Evolutionary conservation across 768 basidiomycete species (phyloP).

Genomic region (Podaxis mareebaensis): DNA sequence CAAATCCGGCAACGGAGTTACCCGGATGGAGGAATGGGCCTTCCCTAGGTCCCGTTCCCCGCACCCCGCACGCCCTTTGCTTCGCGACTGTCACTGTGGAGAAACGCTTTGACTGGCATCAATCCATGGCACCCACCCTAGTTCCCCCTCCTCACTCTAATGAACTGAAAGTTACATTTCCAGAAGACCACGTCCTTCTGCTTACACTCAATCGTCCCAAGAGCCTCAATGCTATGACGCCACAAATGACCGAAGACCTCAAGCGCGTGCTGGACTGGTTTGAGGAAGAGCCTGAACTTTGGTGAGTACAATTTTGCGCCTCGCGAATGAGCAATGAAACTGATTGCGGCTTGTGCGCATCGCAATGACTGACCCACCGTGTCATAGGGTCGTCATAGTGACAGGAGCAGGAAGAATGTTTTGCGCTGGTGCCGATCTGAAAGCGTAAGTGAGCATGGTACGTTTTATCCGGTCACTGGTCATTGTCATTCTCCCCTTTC

Average conservation of each 20-base stretch:
- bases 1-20: conserved; percentile 13
- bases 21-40: conserved; percentile 7
- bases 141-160: conserved; percentile 33
- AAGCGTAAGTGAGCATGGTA: conserved; percentile 48
- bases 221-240: conserved; percentile 73
- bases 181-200: conserved; percentile 38
- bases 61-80: conserved; percentile 1
- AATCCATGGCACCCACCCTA: conserved; percentile 22
- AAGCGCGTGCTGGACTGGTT: conserved; percentile 66
- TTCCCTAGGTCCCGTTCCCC: conserved; percentile 10
- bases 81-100: background rate
- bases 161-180: conserved; percentile 39
- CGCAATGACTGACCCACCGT: conserved; percentile 2
- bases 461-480: background rate
- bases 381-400: conserved; percentile 67
- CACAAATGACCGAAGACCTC: conserved; percentile 55
- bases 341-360: background rate
- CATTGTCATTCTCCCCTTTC: conserved; percentile 7
- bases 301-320: conserved; percentile 43
- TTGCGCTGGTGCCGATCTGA: conserved; percentile 81
- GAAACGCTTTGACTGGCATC: background rate
- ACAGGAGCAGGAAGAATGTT: conserved; percentile 75
- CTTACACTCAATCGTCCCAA: conserved; percentile 63
- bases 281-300: conserved; percentile 67
- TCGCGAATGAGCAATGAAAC: background rate